Evolutionary conservation across 1,139 yeast genomes (phyloP).

Genomic region (Meyerozyma carpophila): DNA sequence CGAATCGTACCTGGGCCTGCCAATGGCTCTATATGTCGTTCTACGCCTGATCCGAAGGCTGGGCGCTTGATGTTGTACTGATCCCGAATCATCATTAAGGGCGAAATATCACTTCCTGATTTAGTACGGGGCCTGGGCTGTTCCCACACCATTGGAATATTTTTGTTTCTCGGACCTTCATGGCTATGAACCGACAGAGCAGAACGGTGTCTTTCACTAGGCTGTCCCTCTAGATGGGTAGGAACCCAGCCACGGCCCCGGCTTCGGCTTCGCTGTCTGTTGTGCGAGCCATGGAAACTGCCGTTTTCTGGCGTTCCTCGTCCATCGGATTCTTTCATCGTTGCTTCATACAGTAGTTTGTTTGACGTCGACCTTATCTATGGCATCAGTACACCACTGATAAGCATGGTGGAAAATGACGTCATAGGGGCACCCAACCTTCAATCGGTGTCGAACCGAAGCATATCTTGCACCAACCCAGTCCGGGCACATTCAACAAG

Average conservation of each 20-base stretch:
- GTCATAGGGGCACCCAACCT: background rate
- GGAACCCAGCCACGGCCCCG: background rate
- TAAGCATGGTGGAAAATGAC: background rate
- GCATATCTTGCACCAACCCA: conserved; percentile 1
- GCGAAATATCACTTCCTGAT: background rate
- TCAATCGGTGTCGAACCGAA: background rate
- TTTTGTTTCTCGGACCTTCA: background rate
- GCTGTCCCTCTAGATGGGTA: background rate
- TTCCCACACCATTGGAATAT: conserved; percentile 1
- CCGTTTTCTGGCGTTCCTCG: background rate
- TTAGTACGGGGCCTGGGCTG: background rate
- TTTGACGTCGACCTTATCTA: background rate
- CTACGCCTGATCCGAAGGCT: background rate
- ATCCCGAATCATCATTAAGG: conserved; percentile 1
- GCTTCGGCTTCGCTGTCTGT: background rate
- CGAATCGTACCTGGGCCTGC: background rate
- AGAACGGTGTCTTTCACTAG: background rate
- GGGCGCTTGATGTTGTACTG: background rate
- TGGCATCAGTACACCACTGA: background rate
- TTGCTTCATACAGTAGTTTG: background rate
- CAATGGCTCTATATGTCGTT: background rate
- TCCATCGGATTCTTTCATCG: background rate
- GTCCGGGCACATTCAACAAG: conserved; percentile 42
- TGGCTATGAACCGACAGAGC: background rate
- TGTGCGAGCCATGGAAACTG: background rate